phyloP scores from a whole-genome alignment of 768 basidiomycete genomes.

The Mycena metata region DNA sequence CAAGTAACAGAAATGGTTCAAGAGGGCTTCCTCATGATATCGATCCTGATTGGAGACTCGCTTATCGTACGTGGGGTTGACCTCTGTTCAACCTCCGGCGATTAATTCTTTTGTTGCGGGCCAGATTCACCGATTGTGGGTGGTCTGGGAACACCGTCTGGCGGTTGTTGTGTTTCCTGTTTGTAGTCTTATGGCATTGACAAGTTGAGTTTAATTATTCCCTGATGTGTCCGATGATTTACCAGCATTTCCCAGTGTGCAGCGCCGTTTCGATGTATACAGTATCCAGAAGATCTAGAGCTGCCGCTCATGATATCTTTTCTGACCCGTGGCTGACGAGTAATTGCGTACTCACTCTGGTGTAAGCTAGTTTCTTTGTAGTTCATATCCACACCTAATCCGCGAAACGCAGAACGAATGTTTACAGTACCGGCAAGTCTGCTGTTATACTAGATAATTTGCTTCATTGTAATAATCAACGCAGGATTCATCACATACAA shows the following conservation, averaged over 20 bases:
- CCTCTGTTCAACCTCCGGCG: background rate
- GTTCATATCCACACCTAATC: background rate
- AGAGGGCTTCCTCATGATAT: conserved; percentile 29
- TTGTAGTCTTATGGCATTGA: conserved; percentile 28
- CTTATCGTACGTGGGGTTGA: conserved; percentile 24
- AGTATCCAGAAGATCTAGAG: background rate
- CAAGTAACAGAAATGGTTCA: conserved; percentile 27
- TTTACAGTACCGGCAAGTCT: conserved; percentile 28
- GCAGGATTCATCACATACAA: conserved; percentile 22
- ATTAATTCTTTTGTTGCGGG: background rate
- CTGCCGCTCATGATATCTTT: conserved; percentile 5
- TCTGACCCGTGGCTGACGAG: conserved; percentile 35
- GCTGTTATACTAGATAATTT: background rate
- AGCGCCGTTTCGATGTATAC: conserved; percentile 32
- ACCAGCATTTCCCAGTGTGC: conserved; percentile 3
- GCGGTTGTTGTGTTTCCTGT: conserved; percentile 27
- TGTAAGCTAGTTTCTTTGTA: conserved; percentile 2
- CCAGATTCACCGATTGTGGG: conserved; percentile 36
- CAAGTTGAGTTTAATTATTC: conserved; percentile 2
- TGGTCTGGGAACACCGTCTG: conserved; percentile 32
- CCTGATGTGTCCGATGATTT: background rate
- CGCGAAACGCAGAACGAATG: conserved; percentile 13
- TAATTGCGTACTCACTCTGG: conserved; percentile 27
- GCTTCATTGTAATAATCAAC: background rate
- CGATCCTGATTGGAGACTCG: conserved; percentile 34